Evolutionary conservation across 2,329 filamentous ascomycete genomes (phyloP).

Genomic region (Cryphonectria japonica): DNA sequence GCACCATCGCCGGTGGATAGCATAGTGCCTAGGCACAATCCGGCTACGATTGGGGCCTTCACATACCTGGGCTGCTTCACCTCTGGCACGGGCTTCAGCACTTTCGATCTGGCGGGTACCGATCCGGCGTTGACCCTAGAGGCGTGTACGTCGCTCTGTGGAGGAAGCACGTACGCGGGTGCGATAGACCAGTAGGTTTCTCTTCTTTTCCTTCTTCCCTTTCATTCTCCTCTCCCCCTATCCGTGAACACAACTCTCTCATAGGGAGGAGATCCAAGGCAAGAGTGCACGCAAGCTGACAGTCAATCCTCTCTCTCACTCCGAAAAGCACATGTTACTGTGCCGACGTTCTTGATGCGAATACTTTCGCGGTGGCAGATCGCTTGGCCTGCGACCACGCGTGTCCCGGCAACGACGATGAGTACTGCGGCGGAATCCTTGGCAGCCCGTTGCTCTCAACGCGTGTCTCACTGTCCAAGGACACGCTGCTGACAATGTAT

Average conservation of each 20-base stretch:
- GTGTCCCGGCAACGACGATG: constrained; percentile 46
- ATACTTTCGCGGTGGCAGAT: constrained; percentile 42
- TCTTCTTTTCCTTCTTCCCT: neutral
- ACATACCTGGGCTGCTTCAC: constrained; percentile 35
- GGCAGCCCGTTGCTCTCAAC: neutral
- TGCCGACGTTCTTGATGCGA: constrained; percentile 44
- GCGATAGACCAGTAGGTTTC: constrained; percentile 16
- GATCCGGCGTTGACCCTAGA: constrained; percentile 26
- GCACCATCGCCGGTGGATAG: constrained; percentile 17
- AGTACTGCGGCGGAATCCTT: constrained; percentile 48
- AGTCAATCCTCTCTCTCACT: neutral
- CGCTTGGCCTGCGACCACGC: constrained; percentile 41
- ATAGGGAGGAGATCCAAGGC: neutral
- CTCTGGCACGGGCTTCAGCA: constrained; percentile 51
- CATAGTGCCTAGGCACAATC: constrained; percentile 21
- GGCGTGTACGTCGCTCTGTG: constrained; percentile 22
- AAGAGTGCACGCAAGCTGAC: neutral
- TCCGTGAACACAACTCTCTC: neutral
- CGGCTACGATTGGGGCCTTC: constrained; percentile 22
- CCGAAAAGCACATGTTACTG: constrained; percentile 46
- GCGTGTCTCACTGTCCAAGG: constrained; percentile 36
- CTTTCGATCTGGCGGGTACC: constrained; percentile 39
- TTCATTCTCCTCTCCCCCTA: too few species aligned
- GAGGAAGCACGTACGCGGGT: constrained; percentile 20
- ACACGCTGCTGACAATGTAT: constrained; percentile 49